These are phyloP conservation scores for Corymbia maculata DNA, from an alignment of 345 rosid species.

Conservation along the genomic window DNA sequence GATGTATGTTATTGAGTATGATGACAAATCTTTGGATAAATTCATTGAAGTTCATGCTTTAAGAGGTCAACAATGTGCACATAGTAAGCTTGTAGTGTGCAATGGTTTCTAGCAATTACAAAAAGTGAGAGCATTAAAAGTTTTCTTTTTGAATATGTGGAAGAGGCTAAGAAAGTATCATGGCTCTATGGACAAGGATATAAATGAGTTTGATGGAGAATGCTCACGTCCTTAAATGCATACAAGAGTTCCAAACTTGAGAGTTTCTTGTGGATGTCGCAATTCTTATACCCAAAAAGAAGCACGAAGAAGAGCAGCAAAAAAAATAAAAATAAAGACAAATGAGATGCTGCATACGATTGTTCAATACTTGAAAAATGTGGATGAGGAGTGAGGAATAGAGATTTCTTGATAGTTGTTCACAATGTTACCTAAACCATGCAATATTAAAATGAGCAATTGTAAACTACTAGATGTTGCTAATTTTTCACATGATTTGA, in stretches of 20 bases:
- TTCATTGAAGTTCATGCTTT: slow-evolving; percentile 86
- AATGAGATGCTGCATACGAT: no score
- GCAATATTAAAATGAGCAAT: no score
- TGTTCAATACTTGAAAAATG: no score
- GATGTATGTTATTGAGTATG: no score
- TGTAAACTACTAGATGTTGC: no score
- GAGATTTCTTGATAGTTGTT: no score
- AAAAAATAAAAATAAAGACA: no score
- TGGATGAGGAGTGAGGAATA: no score
- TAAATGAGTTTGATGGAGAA: slow-evolving; percentile 90
- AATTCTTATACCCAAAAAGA: slow-evolving; percentile 81
- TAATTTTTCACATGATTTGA: no score
- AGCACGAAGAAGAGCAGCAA: no score
- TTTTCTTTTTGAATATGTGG: slow-evolving; percentile 80
- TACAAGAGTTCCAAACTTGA: slow-evolving; percentile 99
- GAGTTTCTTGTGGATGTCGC: slow-evolving; percentile 98
- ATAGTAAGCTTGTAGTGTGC: slow-evolving; percentile 82
- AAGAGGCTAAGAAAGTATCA: slow-evolving; percentile 98
- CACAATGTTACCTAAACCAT: no score
- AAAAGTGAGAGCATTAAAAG: slow-evolving; percentile 69
- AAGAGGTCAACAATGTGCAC: slow-evolving; percentile 80
- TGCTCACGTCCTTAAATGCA: slow-evolving; percentile 96
- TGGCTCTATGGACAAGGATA: slow-evolving; percentile 71
- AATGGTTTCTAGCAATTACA: slow-evolving; percentile 75
- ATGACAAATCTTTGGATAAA: slow-evolving; percentile 49